Conservation (phyloP, 2,329 filamentous ascomycete genomes). For the Aspergillus proliferans region DNA sequence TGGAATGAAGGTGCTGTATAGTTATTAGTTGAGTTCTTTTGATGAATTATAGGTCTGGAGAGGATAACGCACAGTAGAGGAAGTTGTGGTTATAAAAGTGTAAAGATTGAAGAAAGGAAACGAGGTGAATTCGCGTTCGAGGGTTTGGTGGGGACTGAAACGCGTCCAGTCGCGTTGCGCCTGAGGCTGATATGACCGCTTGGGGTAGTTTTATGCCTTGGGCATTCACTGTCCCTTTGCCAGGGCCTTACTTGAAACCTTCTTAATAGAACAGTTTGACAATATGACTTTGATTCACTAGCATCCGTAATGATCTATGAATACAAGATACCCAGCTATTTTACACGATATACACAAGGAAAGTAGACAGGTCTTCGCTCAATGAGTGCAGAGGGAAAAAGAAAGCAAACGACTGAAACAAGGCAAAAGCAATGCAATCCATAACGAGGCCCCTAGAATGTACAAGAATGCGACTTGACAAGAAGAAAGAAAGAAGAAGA, state of each 20-base stretch:
- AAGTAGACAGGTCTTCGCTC: not conserved
- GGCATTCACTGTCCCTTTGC: conserved; percentile 2
- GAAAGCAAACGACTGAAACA: conserved; percentile 2
- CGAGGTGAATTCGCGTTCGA: conserved; percentile 20
- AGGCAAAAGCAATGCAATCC: not conserved
- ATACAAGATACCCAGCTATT: not conserved
- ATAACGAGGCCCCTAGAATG: not conserved
- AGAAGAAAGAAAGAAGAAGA: not conserved
- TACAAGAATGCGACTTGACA: not conserved
- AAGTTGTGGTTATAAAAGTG: not conserved
- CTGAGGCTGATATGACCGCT: conserved; percentile 26
- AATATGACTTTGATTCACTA: not conserved
- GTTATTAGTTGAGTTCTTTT: not conserved
- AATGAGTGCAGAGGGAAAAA: conserved; percentile 2
- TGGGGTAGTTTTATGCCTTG: conserved; percentile 19
- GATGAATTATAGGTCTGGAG: too few species aligned
- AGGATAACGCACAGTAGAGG: conserved; percentile 2
- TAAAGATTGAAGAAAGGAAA: conserved; percentile 3
- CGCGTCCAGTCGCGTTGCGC: conserved; percentile 18
- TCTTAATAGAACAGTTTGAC: not conserved
- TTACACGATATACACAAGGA: conserved; percentile 20
- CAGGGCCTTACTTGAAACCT: not conserved
- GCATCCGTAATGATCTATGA: not conserved
- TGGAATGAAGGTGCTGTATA: not conserved
- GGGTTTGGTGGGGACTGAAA: conserved; percentile 20